Evolutionary conservation across 306 rosid genomes (phyloP).

Genomic region (Benincasa hispida): DNA sequence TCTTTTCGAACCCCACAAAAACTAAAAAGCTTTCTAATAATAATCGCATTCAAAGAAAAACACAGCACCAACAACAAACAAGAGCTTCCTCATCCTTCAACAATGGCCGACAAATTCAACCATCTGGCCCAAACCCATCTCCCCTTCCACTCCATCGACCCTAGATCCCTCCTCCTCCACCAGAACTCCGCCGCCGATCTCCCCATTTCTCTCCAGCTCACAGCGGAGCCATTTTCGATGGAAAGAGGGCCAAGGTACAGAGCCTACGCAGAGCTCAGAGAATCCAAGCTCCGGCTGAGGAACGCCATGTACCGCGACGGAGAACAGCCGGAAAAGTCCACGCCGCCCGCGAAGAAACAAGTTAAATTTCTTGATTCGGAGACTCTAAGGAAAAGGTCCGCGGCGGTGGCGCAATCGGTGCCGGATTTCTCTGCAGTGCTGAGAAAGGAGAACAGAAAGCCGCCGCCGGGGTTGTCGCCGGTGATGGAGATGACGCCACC

Average conservation of each 20-base stretch:
- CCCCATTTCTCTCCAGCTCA: slow-evolving; percentile 31
- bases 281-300: slow-evolving; percentile 38
- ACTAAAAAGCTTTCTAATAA: not conserved
- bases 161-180: slow-evolving; percentile 49
- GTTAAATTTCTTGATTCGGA: slow-evolving; percentile 35
- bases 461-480: slow-evolving; percentile 23
- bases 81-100: not conserved
- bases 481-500: slow-evolving; percentile 63
- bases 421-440: slow-evolving; percentile 67
- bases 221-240: slow-evolving; percentile 28
- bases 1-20: not conserved
- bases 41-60: not conserved
- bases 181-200: slow-evolving; percentile 26
- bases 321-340: slow-evolving; percentile 12
- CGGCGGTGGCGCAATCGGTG: slow-evolving; percentile 74
- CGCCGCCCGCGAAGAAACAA: slow-evolving; percentile 52
- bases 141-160: slow-evolving; percentile 50
- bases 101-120: slow-evolving; percentile 36
- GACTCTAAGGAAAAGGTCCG: slow-evolving; percentile 21
- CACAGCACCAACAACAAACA: not conserved
- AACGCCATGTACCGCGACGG: slow-evolving; percentile 12
- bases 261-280: slow-evolving; percentile 59
- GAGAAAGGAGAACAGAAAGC: slow-evolving; percentile 74
- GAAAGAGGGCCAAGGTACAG: slow-evolving; percentile 75
- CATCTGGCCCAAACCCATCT: slow-evolving; percentile 22